Evolutionary conservation across 108 stramenopile genomes (phyloP), one percentile per base, ranked within the genome.

Genomic region (Skeletonema potamos): DNA sequence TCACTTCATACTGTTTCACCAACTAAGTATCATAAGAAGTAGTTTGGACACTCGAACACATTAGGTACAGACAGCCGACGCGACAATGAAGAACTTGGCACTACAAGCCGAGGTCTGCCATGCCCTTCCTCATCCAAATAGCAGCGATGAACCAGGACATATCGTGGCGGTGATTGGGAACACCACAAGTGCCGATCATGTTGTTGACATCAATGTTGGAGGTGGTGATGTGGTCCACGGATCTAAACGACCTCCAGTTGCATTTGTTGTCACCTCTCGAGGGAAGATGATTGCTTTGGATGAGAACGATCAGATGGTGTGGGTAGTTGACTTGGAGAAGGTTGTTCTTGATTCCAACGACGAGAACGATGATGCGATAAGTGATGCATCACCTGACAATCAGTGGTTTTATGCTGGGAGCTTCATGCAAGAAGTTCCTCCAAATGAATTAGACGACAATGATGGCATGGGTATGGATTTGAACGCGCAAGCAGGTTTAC

Each of bases 351-450:
- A 67, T n/a, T 77, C 81, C 27, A 69, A 64, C 30, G 64, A 71
- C 9, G 72, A 70, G 6, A 41, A 68, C 10, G 63, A 68, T 33
- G 72, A 72, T 22, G 66, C 66, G 32, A 71, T 36, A 41, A 56
- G 57, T 3, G 58, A 46, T 62, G 58, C 24, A 58, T 6, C 41
- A 18, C 32, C 26, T 13, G 9, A 54, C 11, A 69, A 68, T 28
- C 58, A 64, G 44, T 80, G 79, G 79, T 80, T 80, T 43, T 80
- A 80, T 37, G 79, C 68, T 43, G 64, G 67, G 27, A 68, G 79
- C 22, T 80, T 80, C 26, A 37, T 79, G 28, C 66, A 79, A 58
- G 78, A 79, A 62, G 51, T 44, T 24, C 64, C 67, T 20, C 70
- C 68, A 43, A 27, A 44, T 11, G 63, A 61, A 11, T 43, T n/a